Conservation (phyloP, 495 filamentous ascomycete genomes). For the Stereocaulon alpinum region DNA sequence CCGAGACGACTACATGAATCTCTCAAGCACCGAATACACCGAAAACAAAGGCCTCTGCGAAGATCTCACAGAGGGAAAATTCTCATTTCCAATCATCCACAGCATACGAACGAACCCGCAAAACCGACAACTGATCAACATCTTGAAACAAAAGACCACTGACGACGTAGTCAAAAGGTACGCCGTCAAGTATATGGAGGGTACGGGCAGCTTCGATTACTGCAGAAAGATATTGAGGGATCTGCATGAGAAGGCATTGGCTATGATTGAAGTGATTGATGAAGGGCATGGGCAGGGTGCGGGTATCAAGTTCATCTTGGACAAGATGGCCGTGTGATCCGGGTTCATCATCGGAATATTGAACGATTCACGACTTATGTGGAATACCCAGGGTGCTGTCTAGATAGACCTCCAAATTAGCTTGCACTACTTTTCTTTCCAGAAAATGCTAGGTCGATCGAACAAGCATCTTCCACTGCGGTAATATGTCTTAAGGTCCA, state of each 20-base stretch:
- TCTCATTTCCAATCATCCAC: constrained; percentile 94
- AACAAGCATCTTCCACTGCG: too few relatives aligned
- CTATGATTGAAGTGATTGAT: constrained; percentile 42
- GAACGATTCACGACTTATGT: too few relatives aligned
- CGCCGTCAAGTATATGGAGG: constrained; percentile 86
- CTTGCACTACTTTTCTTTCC: too few relatives aligned
- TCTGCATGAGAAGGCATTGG: constrained; percentile 54
- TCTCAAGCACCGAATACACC: constrained; percentile 60
- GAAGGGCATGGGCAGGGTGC: constrained; percentile 28
- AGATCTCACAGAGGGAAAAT: constrained; percentile 96
- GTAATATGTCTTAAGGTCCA: too few relatives aligned
- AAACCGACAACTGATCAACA: constrained; percentile 80
- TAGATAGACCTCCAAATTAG: too few relatives aligned
- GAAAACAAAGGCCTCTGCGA: constrained; percentile 91
- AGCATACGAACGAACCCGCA: constrained; percentile 71
- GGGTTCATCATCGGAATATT: neutral
- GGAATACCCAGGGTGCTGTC: too few relatives aligned
- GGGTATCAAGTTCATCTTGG: constrained; percentile 36
- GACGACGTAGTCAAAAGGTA: constrained; percentile 86
- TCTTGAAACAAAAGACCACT: constrained; percentile 77
- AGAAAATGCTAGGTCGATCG: too few relatives aligned
- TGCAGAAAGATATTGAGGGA: constrained; percentile 58
- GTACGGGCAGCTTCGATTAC: constrained; percentile 81
- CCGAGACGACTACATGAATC: constrained; percentile 91
- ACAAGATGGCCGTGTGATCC: constrained; percentile 32